These are phyloP conservation scores for Kodamaea arcana DNA, from an alignment of 1,139 yeast species.

Conservation along the genomic window DNA sequence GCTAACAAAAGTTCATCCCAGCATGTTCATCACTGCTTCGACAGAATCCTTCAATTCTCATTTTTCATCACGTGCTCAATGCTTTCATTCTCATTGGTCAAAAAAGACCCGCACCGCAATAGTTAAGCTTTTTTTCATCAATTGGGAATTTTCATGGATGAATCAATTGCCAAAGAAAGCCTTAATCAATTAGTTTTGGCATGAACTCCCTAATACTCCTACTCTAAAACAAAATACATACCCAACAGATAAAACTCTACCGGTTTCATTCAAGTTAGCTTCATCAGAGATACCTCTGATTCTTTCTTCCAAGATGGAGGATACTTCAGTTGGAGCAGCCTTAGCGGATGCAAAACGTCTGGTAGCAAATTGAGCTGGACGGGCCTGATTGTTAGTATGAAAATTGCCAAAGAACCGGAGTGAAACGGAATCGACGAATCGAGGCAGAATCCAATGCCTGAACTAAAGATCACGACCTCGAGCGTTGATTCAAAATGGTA, in stretches of 20 bases:
- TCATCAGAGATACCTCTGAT: slow-evolving; percentile 99
- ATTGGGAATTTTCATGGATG: not conserved
- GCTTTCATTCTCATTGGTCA: not conserved
- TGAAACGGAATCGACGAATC: no score
- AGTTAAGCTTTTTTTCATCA: not conserved
- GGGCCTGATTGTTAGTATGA: slow-evolving; percentile 48
- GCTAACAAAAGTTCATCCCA: no score
- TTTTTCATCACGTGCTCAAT: not conserved
- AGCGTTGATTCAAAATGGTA: no score
- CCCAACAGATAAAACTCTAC: slow-evolving; percentile 95
- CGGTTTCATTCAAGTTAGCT: slow-evolving; percentile 98
- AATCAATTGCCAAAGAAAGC: no score
- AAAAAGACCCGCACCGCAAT: not conserved
- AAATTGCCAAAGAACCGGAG: no score
- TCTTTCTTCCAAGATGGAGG: slow-evolving; percentile 97
- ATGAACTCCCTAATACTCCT: no score
- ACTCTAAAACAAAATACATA: slow-evolving; percentile 4
- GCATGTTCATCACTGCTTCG: no score
- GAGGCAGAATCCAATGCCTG: no score
- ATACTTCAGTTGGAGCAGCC: slow-evolving; percentile 99
- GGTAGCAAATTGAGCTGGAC: slow-evolving; percentile 65
- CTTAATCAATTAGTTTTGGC: no score
- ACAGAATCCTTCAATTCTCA: no score
- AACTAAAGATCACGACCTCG: no score
- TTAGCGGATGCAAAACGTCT: slow-evolving; percentile 89